These are phyloP conservation scores for Chlorencoelia australis DNA, from an alignment of 2,329 filamentous ascomycete species.

Conservation along the genomic window DNA sequence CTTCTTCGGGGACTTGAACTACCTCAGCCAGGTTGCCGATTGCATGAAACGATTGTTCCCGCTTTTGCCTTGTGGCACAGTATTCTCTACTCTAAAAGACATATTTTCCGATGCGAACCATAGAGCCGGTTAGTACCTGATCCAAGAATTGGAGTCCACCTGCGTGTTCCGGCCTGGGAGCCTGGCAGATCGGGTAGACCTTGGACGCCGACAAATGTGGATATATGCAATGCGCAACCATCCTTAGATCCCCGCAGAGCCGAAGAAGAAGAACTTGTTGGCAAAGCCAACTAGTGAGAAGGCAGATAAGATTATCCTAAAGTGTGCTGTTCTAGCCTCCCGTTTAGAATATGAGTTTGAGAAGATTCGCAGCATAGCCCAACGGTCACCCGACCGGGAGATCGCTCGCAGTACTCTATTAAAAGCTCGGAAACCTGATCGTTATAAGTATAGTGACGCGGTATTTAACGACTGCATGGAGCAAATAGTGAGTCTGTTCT, in stretches of 20 bases:
- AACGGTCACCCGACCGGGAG: conserved; percentile 6
- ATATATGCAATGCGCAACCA: conserved; percentile 27
- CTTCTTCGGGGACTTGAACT: conserved; percentile 31
- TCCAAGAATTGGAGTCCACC: conserved; percentile 21
- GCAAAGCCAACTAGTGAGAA: conserved; percentile 11
- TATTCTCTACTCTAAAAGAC: conserved; percentile 8
- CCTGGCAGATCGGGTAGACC: conserved; percentile 7
- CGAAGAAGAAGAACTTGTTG: conserved; percentile 14
- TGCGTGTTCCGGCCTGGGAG: conserved; percentile 14
- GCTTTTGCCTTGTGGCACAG: conserved; percentile 8
- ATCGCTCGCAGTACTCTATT: conserved; percentile 7
- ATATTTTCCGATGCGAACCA: conserved; percentile 7
- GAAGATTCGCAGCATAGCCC: conserved; percentile 1
- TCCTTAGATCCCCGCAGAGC: conserved; percentile 11
- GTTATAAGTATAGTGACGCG: conserved; percentile 7
- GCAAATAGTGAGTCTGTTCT: conserved; percentile 7
- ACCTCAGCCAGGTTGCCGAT: conserved; percentile 23
- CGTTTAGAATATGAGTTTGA: background rate
- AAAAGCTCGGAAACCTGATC: conserved; percentile 8
- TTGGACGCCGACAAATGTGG: conserved; percentile 24
- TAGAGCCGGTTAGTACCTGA: conserved; percentile 11
- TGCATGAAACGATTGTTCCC: conserved; percentile 23
- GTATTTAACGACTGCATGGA: conserved; percentile 6
- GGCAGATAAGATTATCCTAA: background rate
- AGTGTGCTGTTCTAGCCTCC: background rate